Percentiles rank a stretch among this genome's conserved stretches.
phyloP scores from a whole-genome alignment of 139 green algal genomes.

The Haematococcus sp. region DNA sequence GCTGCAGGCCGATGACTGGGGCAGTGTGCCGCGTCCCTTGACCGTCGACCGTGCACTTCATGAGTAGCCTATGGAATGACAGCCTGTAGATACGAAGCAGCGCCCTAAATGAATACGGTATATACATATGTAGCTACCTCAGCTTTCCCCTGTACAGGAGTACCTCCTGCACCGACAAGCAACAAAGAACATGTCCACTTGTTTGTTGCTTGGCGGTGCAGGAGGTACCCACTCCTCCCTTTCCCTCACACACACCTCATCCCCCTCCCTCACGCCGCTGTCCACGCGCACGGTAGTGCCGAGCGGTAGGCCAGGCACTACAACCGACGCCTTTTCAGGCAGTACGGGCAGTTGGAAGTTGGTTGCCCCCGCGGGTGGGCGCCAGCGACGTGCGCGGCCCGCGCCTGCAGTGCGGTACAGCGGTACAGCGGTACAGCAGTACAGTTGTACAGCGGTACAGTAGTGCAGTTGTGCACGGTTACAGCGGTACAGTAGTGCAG shows the following conservation, averaged over 20 bases:
- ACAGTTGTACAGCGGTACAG: background rate
- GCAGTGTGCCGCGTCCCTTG: too few species aligned
- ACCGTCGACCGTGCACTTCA: too few species aligned
- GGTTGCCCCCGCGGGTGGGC: constrained; percentile 23
- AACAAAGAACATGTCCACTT: too few species aligned
- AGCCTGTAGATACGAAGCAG: too few species aligned
- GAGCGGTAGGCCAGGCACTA: background rate
- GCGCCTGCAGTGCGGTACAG: constrained; percentile 32
- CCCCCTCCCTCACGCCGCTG: constrained; percentile 68
- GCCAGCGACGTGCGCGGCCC: constrained; percentile 57
- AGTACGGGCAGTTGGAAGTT: background rate
- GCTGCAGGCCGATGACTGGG: too few species aligned
- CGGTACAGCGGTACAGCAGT: background rate
- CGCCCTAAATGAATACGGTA: too few species aligned
- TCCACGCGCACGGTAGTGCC: constrained; percentile 54
- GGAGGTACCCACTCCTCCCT: too few species aligned
- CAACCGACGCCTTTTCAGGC: background rate
- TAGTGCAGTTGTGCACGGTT: background rate
- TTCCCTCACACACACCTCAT: constrained; percentile 38
- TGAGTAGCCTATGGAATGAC: too few species aligned
- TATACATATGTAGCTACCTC: too few species aligned
- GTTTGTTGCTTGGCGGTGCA: too few species aligned
- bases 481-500: background rate
- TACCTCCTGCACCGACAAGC: too few species aligned
- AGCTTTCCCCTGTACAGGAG: too few species aligned